phyloP scores from a whole-genome alignment of 306 rosid species.

The Citrullus mucosospermus region DNA sequence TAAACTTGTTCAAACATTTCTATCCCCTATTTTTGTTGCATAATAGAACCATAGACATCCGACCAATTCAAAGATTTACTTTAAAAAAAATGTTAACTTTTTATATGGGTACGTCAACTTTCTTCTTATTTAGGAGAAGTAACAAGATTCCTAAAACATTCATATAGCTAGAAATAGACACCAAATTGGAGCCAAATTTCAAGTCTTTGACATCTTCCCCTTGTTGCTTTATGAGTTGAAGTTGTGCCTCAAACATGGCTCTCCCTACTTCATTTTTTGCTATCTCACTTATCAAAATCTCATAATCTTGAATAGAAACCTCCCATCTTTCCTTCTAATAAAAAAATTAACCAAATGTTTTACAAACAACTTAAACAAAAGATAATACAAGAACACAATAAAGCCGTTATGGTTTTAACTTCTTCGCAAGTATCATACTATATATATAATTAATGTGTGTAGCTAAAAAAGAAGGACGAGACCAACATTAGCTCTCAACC shows the following conservation, averaged over 20 bases:
- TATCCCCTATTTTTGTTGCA: no score
- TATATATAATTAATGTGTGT: no score
- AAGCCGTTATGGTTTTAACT: no score
- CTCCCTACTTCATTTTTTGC: constrained; percentile 81
- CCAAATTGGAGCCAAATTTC: constrained; percentile 74
- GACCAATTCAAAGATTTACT: constrained; percentile 4
- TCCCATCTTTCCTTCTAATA: constrained; percentile 78
- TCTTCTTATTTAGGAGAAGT: constrained; percentile 34
- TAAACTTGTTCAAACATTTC: no score
- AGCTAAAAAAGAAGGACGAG: no score
- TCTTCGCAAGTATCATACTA: no score
- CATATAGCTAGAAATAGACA: constrained; percentile 50
- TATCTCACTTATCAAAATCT: constrained; percentile 18
- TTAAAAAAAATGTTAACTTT: neutral
- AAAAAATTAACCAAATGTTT: neutral
- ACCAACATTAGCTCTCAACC: no score
- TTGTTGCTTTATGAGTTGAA: constrained; percentile 50
- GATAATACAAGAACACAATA: no score
- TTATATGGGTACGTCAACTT: neutral
- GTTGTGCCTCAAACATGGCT: constrained; percentile 62
- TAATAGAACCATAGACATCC: constrained; percentile 76
- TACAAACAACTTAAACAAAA: neutral
- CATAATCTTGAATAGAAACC: constrained; percentile 22
- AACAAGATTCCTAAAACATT: constrained; percentile 64
- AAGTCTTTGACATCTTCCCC: constrained; percentile 65